phyloP scores from a whole-genome alignment of 345 rosid genomes.

The Gossypium australe region DNA sequence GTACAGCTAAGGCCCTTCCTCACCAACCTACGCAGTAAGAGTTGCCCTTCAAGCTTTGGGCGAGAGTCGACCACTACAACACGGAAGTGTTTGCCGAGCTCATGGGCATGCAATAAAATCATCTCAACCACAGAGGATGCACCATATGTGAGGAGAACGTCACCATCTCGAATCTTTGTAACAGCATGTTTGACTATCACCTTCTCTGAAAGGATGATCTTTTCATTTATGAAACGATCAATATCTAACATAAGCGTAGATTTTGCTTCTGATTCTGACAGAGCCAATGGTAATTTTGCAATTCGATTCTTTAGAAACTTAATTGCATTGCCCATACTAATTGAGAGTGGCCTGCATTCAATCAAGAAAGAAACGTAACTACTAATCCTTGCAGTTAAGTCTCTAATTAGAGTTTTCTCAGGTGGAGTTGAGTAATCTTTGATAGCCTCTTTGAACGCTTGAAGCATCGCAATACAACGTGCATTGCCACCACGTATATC shows the following conservation, averaged over 20 bases:
- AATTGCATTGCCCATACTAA: slow-evolving; percentile 95
- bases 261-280: slow-evolving; percentile 77
- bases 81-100: slow-evolving; percentile 73
- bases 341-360: slow-evolving; percentile 85
- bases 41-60: slow-evolving; percentile 91
- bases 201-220: slow-evolving; percentile 66
- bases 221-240: slow-evolving; percentile 76
- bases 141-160: slow-evolving; percentile 91
- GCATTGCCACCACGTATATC: slow-evolving; percentile 91
- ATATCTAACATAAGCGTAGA: slow-evolving; percentile 61
- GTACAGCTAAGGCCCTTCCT: slow-evolving; percentile 74
- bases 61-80: slow-evolving; percentile 89
- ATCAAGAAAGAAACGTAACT: slow-evolving; percentile 82
- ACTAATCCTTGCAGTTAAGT: slow-evolving; percentile 76
- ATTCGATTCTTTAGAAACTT: slow-evolving; percentile 70
- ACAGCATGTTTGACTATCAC: slow-evolving; percentile 85
- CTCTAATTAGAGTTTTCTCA: slow-evolving; percentile 71
- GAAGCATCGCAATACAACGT: slow-evolving; percentile 95
- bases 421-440: slow-evolving; percentile 74
- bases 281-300: slow-evolving; percentile 61
- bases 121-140: slow-evolving; percentile 87
- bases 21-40: slow-evolving; percentile 79
- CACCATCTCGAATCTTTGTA: slow-evolving; percentile 83
- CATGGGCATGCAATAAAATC: slow-evolving; percentile 83
- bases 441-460: slow-evolving; percentile 83